phyloP scores from a whole-genome alignment of 2,329 filamentous ascomycete genomes.

The Alternaria triticimaculans region DNA sequence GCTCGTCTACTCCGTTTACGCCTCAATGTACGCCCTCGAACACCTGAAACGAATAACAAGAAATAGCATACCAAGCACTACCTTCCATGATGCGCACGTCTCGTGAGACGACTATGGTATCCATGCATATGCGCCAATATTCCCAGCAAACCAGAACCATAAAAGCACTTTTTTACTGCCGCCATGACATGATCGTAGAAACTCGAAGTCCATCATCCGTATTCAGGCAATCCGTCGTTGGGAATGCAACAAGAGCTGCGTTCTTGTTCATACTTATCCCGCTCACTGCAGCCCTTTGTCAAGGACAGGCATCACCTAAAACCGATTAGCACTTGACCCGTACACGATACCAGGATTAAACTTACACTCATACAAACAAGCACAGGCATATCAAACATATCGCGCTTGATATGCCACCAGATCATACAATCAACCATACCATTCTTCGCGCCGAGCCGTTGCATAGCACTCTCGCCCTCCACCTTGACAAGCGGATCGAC shows the following conservation, averaged over 20 bases:
- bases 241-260: neutral
- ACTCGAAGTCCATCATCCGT: neutral
- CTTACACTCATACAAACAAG: slow-evolving; percentile 97
- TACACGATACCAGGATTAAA: slow-evolving; percentile 32
- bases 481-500: slow-evolving; percentile 38
- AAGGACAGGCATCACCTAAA: slow-evolving; percentile 42
- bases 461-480: slow-evolving; percentile 73
- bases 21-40: neutral
- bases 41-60: neutral
- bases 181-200: neutral
- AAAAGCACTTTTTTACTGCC: slow-evolving; percentile 8
- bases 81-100: neutral
- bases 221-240: neutral
- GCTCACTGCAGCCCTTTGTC: slow-evolving; percentile 30
- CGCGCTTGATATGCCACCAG: slow-evolving; percentile 95
- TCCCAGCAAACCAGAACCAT: neutral
- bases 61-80: neutral
- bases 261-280: no score
- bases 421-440: slow-evolving; percentile 95
- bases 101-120: neutral
- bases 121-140: neutral
- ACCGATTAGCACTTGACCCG: slow-evolving; percentile 7
- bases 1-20: neutral
- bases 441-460: slow-evolving; percentile 77
- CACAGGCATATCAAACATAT: slow-evolving; percentile 98